Base-by-base conservation (phyloP, 495 filamentous ascomycete genomes). In the Echria macrotheca region DNA sequence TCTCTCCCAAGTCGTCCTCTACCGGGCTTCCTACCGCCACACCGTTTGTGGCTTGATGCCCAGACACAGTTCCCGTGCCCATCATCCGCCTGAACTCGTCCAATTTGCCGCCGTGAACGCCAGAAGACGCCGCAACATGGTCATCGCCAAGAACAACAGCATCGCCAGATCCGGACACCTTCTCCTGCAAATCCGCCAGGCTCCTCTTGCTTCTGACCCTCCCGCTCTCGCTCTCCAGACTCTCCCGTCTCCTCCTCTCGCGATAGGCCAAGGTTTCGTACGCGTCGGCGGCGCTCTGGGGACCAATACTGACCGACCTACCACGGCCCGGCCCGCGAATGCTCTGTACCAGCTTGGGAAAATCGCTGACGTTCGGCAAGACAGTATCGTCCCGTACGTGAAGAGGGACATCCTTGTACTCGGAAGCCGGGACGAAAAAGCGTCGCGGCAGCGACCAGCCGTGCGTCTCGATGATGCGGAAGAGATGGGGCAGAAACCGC, bases 191-290 rank as follows among this genome's bases (percentile, higher is more conserved):
- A 1, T 26, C 40, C 28, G 28, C 41, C 41, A 61, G 33, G 37
- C 59, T 67, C n/a, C 52, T 12, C 44, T 65, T 67, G 31, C 58
- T 58, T 14, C 55, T 49, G 21, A 63, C 12, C 15, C 54, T 41
- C 0, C 26, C 51, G 0, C 21, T 49, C 10, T 63, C 57, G 21
- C 61, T 63, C 2, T 43, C 61, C 53, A 83, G 69, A 56, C 86
- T 95, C 62, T 95, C 87, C 32, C 87, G 73, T 55, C 90, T 74
- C 53, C 78, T 79, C 56, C 88, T 81, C 62, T 94, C 87, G 2
- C 91, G 80, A 58, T 91, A 95, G n/a, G 93, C 93, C 17, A 97
- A 70, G 14, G 88, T 89, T 69, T 98, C 93, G 60, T 96, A 96
- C 5, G 91, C 93, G 65, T 98, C 93, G 2, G 93, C 93, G 49